Evolutionary conservation across 345 rosid genomes (phyloP).

Genomic region (Eucalyptus dawsonii): DNA sequence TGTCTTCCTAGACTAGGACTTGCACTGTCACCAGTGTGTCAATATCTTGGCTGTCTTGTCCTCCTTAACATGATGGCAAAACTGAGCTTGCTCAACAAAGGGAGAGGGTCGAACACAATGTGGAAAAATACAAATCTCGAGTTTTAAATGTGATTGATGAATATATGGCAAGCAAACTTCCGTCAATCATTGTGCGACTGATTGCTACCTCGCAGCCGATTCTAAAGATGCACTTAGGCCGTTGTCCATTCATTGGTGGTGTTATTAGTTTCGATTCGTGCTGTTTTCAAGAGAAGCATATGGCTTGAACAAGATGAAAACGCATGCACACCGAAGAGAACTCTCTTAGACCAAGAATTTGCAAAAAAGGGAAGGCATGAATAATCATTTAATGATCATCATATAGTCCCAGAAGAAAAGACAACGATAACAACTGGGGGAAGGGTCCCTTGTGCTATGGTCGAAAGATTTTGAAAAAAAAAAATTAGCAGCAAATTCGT

Average conservation of each 20-base stretch:
- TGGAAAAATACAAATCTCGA: neutral
- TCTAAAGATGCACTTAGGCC: neutral
- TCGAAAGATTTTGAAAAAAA: neutral
- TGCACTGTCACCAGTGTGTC: neutral
- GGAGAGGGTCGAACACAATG: neutral
- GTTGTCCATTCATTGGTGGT: neutral
- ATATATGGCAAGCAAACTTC: neutral
- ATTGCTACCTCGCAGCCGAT: neutral
- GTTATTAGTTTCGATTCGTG: neutral
- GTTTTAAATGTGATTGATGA: neutral
- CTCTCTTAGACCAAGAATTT: neutral
- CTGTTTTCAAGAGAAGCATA: neutral
- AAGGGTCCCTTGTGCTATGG: neutral
- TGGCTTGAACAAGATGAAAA: neutral
- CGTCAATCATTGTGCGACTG: neutral
- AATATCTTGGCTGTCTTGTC: neutral
- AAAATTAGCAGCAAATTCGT: neutral
- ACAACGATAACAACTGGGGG: neutral
- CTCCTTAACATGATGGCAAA: neutral
- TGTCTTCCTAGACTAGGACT: neutral
- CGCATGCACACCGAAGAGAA: neutral
- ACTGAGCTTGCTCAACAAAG: neutral
- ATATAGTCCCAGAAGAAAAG: neutral
- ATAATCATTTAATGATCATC: neutral
- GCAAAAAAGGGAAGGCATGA: neutral